A percentile compares a stretch with the other conserved stretches of the same genome.
phyloP scores from a whole-genome alignment of 1,284 basidiomycete species.

The Pseudozyma tsukubaensis region DNA sequence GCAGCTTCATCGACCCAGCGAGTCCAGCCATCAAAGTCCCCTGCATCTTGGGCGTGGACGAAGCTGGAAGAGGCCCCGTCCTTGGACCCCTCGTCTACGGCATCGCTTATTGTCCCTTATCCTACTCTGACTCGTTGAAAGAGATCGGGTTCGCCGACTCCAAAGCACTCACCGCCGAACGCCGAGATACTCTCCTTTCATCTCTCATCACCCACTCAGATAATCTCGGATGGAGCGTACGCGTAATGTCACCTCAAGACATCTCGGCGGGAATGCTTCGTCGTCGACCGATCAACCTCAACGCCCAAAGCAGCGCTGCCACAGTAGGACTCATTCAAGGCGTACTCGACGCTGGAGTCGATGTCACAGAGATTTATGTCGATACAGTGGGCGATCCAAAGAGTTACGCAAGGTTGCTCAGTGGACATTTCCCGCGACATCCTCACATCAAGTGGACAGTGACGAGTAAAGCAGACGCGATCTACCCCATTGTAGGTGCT shows the following conservation, averaged over 20 bases:
- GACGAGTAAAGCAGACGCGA: constrained; percentile 89
- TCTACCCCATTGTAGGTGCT: constrained; percentile 95
- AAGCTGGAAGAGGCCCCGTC: constrained; percentile 93
- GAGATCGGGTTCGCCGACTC: constrained; percentile 94
- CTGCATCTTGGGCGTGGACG: constrained; percentile 83
- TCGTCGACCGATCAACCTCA: constrained; percentile 85
- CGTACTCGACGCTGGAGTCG: constrained; percentile 81
- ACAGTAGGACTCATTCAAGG: constrained; percentile 88
- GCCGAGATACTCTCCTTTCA: constrained; percentile 66
- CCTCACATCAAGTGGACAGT: constrained; percentile 79
- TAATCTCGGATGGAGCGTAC: constrained; percentile 78
- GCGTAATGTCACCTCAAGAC: constrained; percentile 84
- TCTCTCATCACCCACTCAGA: constrained; percentile 55
- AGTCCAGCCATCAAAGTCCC: constrained; percentile 42
- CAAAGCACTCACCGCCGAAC: constrained; percentile 81
- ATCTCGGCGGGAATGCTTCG: constrained; percentile 93
- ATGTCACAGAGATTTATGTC: constrained; percentile 92
- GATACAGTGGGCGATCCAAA: constrained; percentile 91
- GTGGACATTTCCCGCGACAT: constrained; percentile 55
- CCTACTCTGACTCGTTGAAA: constrained; percentile 80
- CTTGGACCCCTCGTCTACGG: constrained; percentile 94
- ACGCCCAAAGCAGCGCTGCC: constrained; percentile 90
- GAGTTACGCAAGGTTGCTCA: constrained; percentile 76
- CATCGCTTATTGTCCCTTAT: constrained; percentile 87
- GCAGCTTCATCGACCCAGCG: constrained; percentile 23